phyloP scores from a whole-genome alignment of 1,284 basidiomycete genomes.

The Anthracocystis panici-leucophaei region DNA sequence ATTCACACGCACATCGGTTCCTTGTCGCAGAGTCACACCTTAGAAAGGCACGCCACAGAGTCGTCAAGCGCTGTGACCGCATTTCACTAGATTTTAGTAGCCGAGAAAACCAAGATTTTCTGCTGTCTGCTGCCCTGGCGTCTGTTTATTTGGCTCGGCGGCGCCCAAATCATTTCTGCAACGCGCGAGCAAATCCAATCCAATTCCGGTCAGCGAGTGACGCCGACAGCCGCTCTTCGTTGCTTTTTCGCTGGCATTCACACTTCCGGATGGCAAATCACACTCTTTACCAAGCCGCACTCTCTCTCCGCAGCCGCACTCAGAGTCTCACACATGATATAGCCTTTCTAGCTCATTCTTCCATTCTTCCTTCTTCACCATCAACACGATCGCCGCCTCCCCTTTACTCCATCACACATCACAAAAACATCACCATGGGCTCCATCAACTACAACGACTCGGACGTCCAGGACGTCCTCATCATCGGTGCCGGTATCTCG shows the following conservation, averaged over 20 bases:
- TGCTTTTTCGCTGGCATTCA: too few species aligned
- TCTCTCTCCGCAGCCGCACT: too few species aligned
- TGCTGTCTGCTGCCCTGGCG: background rate
- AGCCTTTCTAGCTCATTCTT: background rate
- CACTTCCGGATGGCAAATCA: too few species aligned
- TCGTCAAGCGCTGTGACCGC: constrained; percentile 1
- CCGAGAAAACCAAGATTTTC: constrained; percentile 9
- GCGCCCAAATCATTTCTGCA: background rate
- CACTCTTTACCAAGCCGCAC: too few species aligned
- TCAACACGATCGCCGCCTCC: background rate
- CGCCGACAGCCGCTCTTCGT: background rate
- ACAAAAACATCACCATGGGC: constrained; percentile 28
- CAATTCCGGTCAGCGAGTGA: background rate
- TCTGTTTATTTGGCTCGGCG: constrained; percentile 8
- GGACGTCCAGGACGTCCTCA: constrained; percentile 56
- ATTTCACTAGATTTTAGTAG: constrained; percentile 1
- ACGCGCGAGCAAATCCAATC: background rate
- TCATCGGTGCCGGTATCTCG: constrained; percentile 67
- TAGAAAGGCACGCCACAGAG: too few species aligned
- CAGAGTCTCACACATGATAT: too few species aligned
- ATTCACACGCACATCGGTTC: constrained; percentile 18
- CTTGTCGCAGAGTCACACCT: background rate
- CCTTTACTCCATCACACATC: background rate
- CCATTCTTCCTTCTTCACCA: background rate
- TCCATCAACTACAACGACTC: constrained; percentile 41